A percentile compares a stretch with the other conserved stretches of the same genome.
Conservation (phyloP, 257 asterid species). For the Nicotiana knightiana region DNA sequence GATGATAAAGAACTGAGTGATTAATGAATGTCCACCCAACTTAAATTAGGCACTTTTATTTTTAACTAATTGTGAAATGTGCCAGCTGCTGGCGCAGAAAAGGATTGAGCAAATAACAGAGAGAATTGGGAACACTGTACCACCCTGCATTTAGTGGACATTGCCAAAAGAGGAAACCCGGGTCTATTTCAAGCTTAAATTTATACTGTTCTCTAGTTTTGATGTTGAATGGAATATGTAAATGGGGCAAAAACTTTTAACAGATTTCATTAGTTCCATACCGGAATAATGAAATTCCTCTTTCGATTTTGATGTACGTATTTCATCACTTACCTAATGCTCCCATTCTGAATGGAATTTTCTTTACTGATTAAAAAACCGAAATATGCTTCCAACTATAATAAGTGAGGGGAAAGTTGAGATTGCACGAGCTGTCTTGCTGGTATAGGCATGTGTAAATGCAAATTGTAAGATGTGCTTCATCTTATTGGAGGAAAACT, state of each 20-base stretch:
- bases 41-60: neutral
- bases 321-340: neutral
- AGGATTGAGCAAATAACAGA: neutral
- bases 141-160: neutral
- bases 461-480: conserved; percentile 1
- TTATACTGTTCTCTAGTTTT: neutral
- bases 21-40: neutral
- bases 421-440: neutral
- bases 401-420: neutral
- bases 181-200: neutral
- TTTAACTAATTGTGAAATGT: neutral
- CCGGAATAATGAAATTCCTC: neutral
- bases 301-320: neutral
- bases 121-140: neutral
- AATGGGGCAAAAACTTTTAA: neutral
- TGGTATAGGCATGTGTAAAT: neutral
- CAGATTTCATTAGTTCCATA: neutral
- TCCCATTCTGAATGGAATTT: neutral
- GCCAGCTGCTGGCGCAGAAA: neutral
- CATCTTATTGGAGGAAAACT: neutral
- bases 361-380: neutral
- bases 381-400: neutral
- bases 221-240: neutral
- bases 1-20: neutral
- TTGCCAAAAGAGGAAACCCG: neutral